Conservation (phyloP, 306 rosid species). For the Morella rubra region DNA sequence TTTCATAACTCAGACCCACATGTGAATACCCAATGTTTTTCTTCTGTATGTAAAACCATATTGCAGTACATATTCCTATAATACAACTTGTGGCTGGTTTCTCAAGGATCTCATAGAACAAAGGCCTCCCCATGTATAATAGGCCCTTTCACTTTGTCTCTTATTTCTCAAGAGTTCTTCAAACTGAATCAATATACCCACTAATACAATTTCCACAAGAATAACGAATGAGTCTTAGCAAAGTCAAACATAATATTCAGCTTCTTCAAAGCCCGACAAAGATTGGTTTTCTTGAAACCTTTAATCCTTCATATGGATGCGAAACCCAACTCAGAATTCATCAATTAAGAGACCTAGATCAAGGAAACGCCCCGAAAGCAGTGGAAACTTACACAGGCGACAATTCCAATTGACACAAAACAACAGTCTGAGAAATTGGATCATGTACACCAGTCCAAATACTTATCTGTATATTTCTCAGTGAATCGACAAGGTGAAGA, state of each 20-base stretch:
- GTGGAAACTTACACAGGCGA: background rate
- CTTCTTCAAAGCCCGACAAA: conserved; percentile 22
- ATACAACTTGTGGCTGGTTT: conserved; percentile 86
- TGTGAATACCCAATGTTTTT: conserved; percentile 90
- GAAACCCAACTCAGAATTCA: conserved; percentile 18
- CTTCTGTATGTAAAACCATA: conserved; percentile 94
- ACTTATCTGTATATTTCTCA: conserved; percentile 12
- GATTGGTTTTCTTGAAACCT: conserved; percentile 26
- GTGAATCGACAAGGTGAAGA: conserved; percentile 8
- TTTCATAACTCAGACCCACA: conserved; percentile 91
- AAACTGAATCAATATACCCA: conserved; percentile 15
- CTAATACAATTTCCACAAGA: conserved; percentile 11
- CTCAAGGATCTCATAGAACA: conserved; percentile 84
- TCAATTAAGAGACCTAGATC: conserved; percentile 21
- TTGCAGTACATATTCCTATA: conserved; percentile 78
- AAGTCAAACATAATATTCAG: conserved; percentile 23
- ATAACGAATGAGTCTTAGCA: background rate
- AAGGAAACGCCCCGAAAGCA: conserved; percentile 11
- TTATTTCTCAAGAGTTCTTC: conserved; percentile 12
- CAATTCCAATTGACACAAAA: conserved; percentile 11
- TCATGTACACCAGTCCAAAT: conserved; percentile 20
- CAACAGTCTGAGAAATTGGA: background rate
- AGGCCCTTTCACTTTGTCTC: conserved; percentile 15
- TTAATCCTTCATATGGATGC: conserved; percentile 10
- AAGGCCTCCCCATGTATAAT: conserved; percentile 80